phyloP scores from a whole-genome alignment of 768 basidiomycete species.

The Gymnopilus junonius region DNA sequence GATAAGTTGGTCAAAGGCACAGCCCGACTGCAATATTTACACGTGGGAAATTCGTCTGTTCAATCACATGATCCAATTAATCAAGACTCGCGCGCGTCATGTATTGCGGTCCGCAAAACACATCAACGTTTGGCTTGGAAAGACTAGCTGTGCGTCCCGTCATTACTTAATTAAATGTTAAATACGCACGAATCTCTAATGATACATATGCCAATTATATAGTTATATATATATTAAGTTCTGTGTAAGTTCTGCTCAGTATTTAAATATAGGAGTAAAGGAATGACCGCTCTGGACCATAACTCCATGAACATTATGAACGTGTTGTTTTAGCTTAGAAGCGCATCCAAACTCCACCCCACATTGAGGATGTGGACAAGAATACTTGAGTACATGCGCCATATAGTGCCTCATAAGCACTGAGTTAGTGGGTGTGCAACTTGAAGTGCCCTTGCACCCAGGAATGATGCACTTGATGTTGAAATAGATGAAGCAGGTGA shows the following conservation, averaged over 20 bases:
- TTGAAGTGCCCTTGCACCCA: background rate
- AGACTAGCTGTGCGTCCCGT: too few relatives aligned
- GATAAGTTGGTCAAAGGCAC: background rate
- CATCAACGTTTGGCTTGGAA: too few relatives aligned
- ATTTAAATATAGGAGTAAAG: background rate
- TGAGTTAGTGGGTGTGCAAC: background rate
- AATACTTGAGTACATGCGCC: background rate
- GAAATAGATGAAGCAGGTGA: too few relatives aligned
- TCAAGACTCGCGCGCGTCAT: too few relatives aligned
- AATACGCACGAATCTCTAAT: too few relatives aligned
- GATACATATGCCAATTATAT: too few relatives aligned
- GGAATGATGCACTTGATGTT: background rate
- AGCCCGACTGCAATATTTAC: background rate
- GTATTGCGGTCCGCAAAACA: too few relatives aligned
- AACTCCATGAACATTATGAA: background rate
- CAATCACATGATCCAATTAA: background rate
- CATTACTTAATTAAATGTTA: too few relatives aligned
- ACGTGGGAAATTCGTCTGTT: background rate
- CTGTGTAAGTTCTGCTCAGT: too few relatives aligned
- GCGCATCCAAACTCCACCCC: background rate
- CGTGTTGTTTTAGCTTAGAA: background rate
- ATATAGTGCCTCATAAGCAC: background rate
- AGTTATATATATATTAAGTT: too few relatives aligned
- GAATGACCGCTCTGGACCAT: background rate
- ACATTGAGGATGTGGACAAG: background rate